A percentile compares a stretch with the other conserved stretches of the same genome.
phyloP scores from a whole-genome alignment of 73 alveolate species.

The Vitrella brassicaformis region DNA sequence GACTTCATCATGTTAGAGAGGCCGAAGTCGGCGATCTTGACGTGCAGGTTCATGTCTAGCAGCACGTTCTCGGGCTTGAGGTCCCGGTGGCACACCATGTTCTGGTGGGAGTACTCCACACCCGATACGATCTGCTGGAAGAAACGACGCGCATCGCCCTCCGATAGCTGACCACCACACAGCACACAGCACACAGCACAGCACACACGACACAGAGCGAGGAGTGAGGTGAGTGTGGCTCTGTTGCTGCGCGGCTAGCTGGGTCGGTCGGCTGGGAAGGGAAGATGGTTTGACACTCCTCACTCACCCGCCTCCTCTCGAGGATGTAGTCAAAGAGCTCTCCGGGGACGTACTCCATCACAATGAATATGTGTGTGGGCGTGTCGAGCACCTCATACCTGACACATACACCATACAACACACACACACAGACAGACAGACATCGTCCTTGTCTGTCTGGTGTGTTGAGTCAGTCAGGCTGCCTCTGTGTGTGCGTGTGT shows the following conservation, averaged over 20 bases:
- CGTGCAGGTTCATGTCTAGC: constrained; percentile 25
- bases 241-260: no score
- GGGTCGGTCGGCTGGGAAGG: no score
- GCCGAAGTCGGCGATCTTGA: constrained; percentile 60
- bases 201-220: no score
- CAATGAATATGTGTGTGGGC: constrained; percentile 69
- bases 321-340: constrained; percentile 76
- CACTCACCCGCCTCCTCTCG: constrained; percentile 3
- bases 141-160: constrained; percentile 63
- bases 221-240: no score
- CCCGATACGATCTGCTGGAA: constrained; percentile 73
- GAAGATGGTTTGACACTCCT: no score
- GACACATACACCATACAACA: not conserved
- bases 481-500: not conserved
- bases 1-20: constrained; percentile 42
- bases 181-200: no score
- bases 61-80: constrained; percentile 55
- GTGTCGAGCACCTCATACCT: constrained; percentile 72
- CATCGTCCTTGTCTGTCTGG: not conserved
- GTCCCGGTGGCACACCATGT: constrained; percentile 61
- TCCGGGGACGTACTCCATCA: constrained; percentile 70
- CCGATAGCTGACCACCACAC: constrained; percentile 30
- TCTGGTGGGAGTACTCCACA: constrained; percentile 69
- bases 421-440: not conserved
- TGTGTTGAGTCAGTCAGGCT: not conserved